Evolutionary conservation across 2,329 filamentous ascomycete genomes (phyloP).

Genomic region (Immersiporthe knoxdaviesiana): DNA sequence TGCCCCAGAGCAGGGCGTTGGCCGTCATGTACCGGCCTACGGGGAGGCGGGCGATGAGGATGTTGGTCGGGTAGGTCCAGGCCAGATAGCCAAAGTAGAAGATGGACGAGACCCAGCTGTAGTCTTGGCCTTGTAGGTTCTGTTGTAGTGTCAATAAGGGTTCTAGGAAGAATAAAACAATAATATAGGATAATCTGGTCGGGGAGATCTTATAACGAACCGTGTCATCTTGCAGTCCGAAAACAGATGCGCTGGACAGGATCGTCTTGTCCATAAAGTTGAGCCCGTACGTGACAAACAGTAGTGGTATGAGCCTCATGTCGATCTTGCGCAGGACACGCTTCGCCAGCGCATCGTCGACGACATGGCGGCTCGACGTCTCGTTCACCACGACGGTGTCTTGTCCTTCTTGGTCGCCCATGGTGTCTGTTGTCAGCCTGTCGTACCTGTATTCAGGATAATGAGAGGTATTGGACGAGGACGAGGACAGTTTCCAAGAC

Average conservation of each 20-base stretch:
- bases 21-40: constrained; percentile 50
- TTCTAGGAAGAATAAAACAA: too few species aligned
- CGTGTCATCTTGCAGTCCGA: constrained; percentile 56
- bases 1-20: constrained; percentile 56
- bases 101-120: constrained; percentile 50
- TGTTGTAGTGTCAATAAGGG: too few species aligned
- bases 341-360: constrained; percentile 34
- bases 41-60: constrained; percentile 52
- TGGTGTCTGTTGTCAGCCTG: constrained; percentile 14
- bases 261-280: constrained; percentile 67
- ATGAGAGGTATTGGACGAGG: background rate
- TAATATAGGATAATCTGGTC: too few species aligned
- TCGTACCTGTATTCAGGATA: constrained; percentile 16
- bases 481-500: background rate
- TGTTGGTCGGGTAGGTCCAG: constrained; percentile 45
- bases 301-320: constrained; percentile 54
- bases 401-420: constrained; percentile 16
- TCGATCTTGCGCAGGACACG: constrained; percentile 60
- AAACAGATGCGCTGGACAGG: constrained; percentile 58
- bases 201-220: too few species aligned
- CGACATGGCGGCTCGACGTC: constrained; percentile 2
- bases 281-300: constrained; percentile 61
- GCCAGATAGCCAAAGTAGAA: constrained; percentile 49
- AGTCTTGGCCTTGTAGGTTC: constrained; percentile 47
- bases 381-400: constrained; percentile 11